Evolutionary conservation across 768 basidiomycete genomes (phyloP), one percentile per base, ranked within the genome.

Genomic region (Pleurotus ostreatus): DNA sequence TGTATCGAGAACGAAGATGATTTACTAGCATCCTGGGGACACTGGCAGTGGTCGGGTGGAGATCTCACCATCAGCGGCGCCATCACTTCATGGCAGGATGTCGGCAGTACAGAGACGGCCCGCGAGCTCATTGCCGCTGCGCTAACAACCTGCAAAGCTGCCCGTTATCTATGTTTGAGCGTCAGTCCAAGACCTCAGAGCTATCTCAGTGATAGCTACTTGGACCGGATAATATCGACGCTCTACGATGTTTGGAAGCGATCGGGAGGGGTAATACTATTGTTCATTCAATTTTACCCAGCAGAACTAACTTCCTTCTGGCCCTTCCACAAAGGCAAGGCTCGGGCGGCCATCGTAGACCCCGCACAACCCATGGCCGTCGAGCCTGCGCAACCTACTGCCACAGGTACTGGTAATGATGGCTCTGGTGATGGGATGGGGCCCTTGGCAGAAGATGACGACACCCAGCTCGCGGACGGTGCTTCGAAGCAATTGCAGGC

Each of bases 121-220:
- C 53, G 57, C n/a, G 20, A 55, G 18, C 49, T 62, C 15, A 39
- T 62, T 46, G 59, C 61, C 2, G 60, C 61, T 2, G 54, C 57
- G 12, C 15, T 60, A 7, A 53, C 25, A 5, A 61, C 60, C 25
- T 62, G 55, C 18, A 58, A 51, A 34, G 56, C 57, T 9, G 61
- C 59, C 8, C 22, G 55, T 5, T 54, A 55, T 22, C 20, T 60
- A 22, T 62, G 59, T 34, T 26, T 15, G 16, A 3, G 5, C 4
- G 8, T 20, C 11, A 6, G n/a, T 6, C 4, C 13, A 23, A 16
- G 3, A 3, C 25, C 30, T 8, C 20, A n/a, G 11, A 52, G 30
- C 11, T 57, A 37, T 20, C 20, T 57, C 8, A 57, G 56, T 25
- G 48, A 57, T 20, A 41, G 18, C 2, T 57, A 57, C n/a, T 51